These are phyloP conservation scores for Teunomyces lycoperdinae DNA, from an alignment of 805 yeast species.

Conservation along the genomic window DNA sequence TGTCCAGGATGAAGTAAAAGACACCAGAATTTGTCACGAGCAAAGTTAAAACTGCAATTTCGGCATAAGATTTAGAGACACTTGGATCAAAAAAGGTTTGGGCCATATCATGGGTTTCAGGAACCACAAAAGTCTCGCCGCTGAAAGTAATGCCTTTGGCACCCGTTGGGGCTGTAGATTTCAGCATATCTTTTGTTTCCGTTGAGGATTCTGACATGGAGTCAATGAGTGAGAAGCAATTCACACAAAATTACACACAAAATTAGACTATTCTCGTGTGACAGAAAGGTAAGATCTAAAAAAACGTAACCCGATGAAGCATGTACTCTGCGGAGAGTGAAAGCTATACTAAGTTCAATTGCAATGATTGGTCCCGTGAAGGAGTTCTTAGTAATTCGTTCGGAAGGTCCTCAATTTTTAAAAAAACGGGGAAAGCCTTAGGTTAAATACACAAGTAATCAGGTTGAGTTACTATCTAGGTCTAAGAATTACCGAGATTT, in stretches of 20 bases:
- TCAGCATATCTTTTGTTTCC: background rate
- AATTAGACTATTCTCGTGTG: conserved; percentile 1
- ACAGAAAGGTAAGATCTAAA: background rate
- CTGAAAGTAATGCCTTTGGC: conserved; percentile 41
- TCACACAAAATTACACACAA: background rate
- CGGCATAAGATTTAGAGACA: conserved; percentile 63
- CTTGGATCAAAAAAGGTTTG: conserved; percentile 77
- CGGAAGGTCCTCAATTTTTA: background rate
- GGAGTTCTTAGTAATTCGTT: background rate
- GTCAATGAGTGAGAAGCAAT: background rate
- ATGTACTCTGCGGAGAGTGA: background rate
- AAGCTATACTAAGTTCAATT: background rate
- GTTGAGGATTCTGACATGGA: conserved; percentile 1
- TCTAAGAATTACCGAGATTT: background rate
- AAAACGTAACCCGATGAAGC: background rate
- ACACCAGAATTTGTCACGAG: conserved; percentile 31
- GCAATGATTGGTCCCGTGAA: background rate
- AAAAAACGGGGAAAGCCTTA: background rate
- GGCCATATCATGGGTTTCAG: conserved; percentile 80
- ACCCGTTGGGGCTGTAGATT: background rate
- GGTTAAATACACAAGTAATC: background rate
- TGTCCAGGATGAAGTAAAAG: conserved; percentile 23
- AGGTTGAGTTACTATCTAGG: background rate
- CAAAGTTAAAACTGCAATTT: conserved; percentile 51
- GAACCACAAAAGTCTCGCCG: conserved; percentile 47